Base-by-base conservation (phyloP, 148 eudicot species). In the Rhododendron ovatum region DNA sequence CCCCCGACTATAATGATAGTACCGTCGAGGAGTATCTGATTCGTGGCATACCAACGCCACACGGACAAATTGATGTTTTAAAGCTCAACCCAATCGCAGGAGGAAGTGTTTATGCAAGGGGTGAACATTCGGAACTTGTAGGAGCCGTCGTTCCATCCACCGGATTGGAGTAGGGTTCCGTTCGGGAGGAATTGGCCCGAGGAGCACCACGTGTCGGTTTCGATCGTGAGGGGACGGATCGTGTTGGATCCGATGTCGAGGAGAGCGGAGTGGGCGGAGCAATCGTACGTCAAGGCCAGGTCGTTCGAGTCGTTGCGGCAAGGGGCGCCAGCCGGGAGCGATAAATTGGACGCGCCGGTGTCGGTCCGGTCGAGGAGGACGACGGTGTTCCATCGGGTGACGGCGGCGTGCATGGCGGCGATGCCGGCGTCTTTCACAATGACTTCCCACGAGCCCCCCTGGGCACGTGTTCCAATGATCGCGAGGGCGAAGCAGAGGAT, bases 321-420 rank as follows among this genome's bases (percentile, higher is more conserved):
- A 1, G 61, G 61, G 6, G 18, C 22, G 24, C 61, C 61, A 0
- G 5, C 3, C 4, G 89, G 94, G 20, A 95, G 93, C 77, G 82
- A 90, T 45, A 89, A 86, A 2, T 89, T 87, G 9, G 96, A 82
- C 0, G 98, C 95, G 61, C 99, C 98, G 77, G 88, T 92, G 89
- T 94, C 85, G 87, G 98, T 95, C 0, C 99, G 93, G 92, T 96
- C 99, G 7, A 95, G 92, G 88, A 94, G 97, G 26, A 96, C 90
- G 6, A 96, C 96, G 39, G 99, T 96, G 90, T 91, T 91, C 74
- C 89, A 91, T 39, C 87, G 94, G 26, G 99, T 95, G n/a, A 96
- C 99, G 20, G 97, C 99, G 0, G n/a, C 2, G 65, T 59, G n/a
- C 65, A 59, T 59, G 65, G n/a, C 7, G 9, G 65, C 7, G 1